Base-by-base conservation (phyloP, 2,329 filamentous ascomycete genomes). In the Aspergillus jensenii region DNA sequence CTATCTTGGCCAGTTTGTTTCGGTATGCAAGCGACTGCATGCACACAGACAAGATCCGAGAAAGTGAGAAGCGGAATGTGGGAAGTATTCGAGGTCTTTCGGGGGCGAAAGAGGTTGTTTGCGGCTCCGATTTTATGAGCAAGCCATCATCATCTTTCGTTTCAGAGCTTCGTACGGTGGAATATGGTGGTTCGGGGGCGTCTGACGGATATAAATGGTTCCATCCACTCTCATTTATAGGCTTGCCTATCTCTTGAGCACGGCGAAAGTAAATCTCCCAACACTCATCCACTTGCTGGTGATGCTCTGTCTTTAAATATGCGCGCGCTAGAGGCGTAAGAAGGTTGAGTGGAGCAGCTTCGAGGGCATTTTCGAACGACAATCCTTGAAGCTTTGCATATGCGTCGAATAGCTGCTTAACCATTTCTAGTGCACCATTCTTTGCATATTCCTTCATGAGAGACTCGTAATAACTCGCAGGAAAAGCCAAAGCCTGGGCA, bases 311-410 rank as follows among this genome's bases (percentile, higher is more conserved):
- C 52, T 80, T 77, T 44, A 85, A 76, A 67, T 90, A 83, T 0
- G 85, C 81, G 21, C 81, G 77, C 88, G 96, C 93, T 58, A 93
- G 74, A 8, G 87, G 82, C 50, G 81, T 80, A 21, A 90, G 74
- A 55, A 93, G 74, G 15, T 77, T 71, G 3, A 85, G 73, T 0
- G 87, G 84, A 15, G 83, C 74, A 1, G 72, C 60, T 9, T 76
- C 68, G 17, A 61, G 50, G 9, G 57, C 53, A 47, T 68, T 56
- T 17, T 56, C 60, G 9, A 50, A 14, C 7, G 55, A 23, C 50
- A 62, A 17, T 45, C 48, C 60, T 52, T 56, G 55, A 52, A 43
- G 43, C 46, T 63, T 47, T 12, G 65, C 73, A 65, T 85, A 89
- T 49, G 83, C 69, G 31, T 82, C 75, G 62, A 87, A 80, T 6